These are phyloP conservation scores for Avicennia marina DNA, from an alignment of 257 asterid species.

Conservation along the genomic window DNA sequence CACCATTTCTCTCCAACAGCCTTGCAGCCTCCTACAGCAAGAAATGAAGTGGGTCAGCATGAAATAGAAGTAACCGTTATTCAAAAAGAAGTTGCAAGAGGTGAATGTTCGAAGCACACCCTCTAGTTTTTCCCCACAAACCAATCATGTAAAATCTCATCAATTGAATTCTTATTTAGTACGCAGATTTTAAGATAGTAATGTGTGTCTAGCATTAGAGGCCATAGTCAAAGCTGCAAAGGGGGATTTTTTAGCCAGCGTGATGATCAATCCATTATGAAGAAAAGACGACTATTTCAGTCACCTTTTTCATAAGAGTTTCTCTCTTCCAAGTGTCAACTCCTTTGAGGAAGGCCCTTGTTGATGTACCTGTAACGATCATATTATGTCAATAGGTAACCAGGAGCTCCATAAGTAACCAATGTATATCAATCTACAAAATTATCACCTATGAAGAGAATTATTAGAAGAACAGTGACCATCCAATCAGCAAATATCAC, in stretches of 20 bases:
- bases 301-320: constrained; percentile 74
- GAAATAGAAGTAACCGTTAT: not conserved
- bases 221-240: not conserved
- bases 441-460: constrained; percentile 72
- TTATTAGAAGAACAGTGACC: constrained; percentile 87
- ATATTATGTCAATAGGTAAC: constrained; percentile 15
- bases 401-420: not conserved
- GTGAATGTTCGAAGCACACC: not conserved
- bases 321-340: constrained; percentile 93
- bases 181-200: not conserved
- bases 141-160: not conserved
- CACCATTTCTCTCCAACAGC: constrained; percentile 46
- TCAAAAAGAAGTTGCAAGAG: not conserved
- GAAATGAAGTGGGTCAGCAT: constrained; percentile 9
- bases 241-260: too few species aligned
- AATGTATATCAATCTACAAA: not conserved
- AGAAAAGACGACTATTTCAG: too few species aligned
- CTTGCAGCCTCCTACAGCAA: constrained; percentile 67
- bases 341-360: constrained; percentile 86
- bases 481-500: constrained; percentile 96
- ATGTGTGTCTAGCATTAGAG: not conserved
- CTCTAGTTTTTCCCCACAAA: not conserved
- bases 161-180: not conserved
- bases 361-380: constrained; percentile 64
- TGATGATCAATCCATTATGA: too few species aligned